Evolutionary conservation across 208 protist species (phyloP), one percentile per base, ranked within the genome.

Genomic region (Tritrichomonas musculus): DNA sequence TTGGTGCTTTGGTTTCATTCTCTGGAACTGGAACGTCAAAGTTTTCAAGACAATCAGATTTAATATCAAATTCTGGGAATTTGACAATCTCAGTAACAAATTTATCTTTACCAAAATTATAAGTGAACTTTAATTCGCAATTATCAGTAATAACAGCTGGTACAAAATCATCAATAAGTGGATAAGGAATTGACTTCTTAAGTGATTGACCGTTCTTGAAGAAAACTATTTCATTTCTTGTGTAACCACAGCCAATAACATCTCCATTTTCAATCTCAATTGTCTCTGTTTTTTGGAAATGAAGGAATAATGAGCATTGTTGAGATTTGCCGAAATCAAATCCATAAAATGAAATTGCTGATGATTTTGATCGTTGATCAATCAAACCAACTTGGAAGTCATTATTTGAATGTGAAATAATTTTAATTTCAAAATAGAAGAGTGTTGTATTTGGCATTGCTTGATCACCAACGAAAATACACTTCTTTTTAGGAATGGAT

Each of bases 371-470:
- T 49, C 47, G 27, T n/a, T 30, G 11, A 44, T 88, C 77, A 8
- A 88, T 55, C 20, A 88, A 55, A 8, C 77, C 77, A 47, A 88
- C 33, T 20, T 39, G 20, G n/a, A 60, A 60, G 30, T 88, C 57
- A 27, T 57, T 20, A 39, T 57, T 57, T 3, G 47, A 39, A 39
- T n/a, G 25, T 2, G 13, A 57, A 5, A 53, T 57, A 39, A 88
- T 88, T 57, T 44, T 88, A 33, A 88, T 88, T 57, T 88, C 77
- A 17, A 60, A 88, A 50, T 88, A 88, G 47, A 88, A 88, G n/a
- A 88, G 57, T 4, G 27, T 49, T 30, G 41, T 57, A 22, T 22
- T 36, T 11, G 77, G 77, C n/a, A 88, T 53, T 20, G 47, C 14
- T 39, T 13, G 53, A 39, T 88, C 77, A 39, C 77, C 77, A 53